Conservation (phyloP, 495 filamentous ascomycete genomes). For the Aspergillus bridgeri region DNA sequence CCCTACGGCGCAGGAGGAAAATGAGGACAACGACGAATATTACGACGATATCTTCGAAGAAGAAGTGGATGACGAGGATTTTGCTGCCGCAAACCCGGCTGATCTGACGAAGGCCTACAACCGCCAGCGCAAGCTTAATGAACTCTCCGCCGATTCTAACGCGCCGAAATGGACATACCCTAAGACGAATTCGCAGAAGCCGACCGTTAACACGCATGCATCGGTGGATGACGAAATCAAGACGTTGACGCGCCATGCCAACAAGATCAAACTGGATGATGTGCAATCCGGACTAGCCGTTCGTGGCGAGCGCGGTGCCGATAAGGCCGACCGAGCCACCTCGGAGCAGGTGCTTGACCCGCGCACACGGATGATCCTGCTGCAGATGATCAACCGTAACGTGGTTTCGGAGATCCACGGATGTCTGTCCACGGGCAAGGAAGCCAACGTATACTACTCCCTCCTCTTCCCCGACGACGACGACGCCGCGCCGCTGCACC, state of each 20-base stretch:
- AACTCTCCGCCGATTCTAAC: constrained; percentile 54
- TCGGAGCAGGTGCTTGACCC: constrained; percentile 92
- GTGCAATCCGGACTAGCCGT: constrained; percentile 51
- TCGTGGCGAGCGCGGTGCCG: constrained; percentile 50
- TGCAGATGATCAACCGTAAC: constrained; percentile 89
- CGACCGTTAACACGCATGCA: constrained; percentile 71
- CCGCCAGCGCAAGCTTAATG: constrained; percentile 65
- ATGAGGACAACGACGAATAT: constrained; percentile 49
- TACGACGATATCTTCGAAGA: constrained; percentile 58
- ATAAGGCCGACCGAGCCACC: constrained; percentile 90
- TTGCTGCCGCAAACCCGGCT: constrained; percentile 53
- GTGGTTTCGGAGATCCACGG: constrained; percentile 83
- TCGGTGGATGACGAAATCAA: constrained; percentile 84
- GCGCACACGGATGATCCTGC: constrained; percentile 87
- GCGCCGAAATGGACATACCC: constrained; percentile 55
- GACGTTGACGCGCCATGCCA: constrained; percentile 77
- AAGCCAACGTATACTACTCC: constrained; percentile 94
- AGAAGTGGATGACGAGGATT: constrained; percentile 56
- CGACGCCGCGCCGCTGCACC: constrained; percentile 49
- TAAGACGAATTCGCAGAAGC: constrained; percentile 83
- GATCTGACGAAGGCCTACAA: constrained; percentile 92
- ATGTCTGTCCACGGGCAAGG: constrained; percentile 91
- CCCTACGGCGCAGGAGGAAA: constrained; percentile 25
- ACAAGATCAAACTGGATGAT: constrained; percentile 82
- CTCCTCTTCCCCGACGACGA: constrained; percentile 48